phyloP scores from a whole-genome alignment of 2,329 filamentous ascomycete genomes.

The Claviceps pusilla region DNA sequence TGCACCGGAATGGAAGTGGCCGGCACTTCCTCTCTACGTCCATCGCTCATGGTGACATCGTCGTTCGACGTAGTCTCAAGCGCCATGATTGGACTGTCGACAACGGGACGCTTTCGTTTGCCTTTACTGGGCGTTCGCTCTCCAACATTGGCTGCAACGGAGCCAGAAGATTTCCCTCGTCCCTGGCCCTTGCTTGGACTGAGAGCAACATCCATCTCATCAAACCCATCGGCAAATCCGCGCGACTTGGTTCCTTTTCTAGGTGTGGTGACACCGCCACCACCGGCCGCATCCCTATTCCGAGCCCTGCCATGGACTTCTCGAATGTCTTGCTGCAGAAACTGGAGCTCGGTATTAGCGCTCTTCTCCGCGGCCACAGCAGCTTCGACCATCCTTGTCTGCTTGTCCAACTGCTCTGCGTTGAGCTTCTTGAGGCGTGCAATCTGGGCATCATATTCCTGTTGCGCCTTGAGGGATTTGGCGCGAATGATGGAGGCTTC shows the following conservation, averaged over 20 bases:
- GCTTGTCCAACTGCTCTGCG: slow-evolving; percentile 47
- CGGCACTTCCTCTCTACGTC: slow-evolving; percentile 8
- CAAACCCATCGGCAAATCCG: slow-evolving; percentile 60
- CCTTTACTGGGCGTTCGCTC: slow-evolving; percentile 49
- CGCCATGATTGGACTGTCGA: slow-evolving; percentile 52
- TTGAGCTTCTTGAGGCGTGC: slow-evolving; percentile 46
- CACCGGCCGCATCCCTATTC: slow-evolving; percentile 26
- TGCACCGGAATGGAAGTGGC: slow-evolving; percentile 9
- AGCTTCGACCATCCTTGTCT: slow-evolving; percentile 48
- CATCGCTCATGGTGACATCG: slow-evolving; percentile 24
- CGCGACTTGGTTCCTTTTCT: slow-evolving; percentile 42
- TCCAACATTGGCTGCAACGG: slow-evolving; percentile 28
- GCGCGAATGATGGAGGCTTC: slow-evolving; percentile 62
- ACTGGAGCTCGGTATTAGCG: slow-evolving; percentile 54
- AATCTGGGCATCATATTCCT: slow-evolving; percentile 49
- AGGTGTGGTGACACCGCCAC: slow-evolving; percentile 34
- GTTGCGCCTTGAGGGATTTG: slow-evolving; percentile 47
- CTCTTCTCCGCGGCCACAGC: slow-evolving; percentile 50
- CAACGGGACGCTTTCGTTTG: slow-evolving; percentile 52
- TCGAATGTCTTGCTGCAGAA: slow-evolving; percentile 55
- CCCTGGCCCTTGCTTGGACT: slow-evolving; percentile 39
- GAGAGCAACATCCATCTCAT: slow-evolving; percentile 43
- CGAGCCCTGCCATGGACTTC: slow-evolving; percentile 38
- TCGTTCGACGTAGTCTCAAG: slow-evolving; percentile 38
- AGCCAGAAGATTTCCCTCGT: slow-evolving; percentile 23